Percentiles rank a stretch among this genome's conserved stretches.
These are phyloP conservation scores for Aspergillus pseudoviridinutans DNA, from an alignment of 2,329 filamentous ascomycete species.

Conservation along the genomic window DNA sequence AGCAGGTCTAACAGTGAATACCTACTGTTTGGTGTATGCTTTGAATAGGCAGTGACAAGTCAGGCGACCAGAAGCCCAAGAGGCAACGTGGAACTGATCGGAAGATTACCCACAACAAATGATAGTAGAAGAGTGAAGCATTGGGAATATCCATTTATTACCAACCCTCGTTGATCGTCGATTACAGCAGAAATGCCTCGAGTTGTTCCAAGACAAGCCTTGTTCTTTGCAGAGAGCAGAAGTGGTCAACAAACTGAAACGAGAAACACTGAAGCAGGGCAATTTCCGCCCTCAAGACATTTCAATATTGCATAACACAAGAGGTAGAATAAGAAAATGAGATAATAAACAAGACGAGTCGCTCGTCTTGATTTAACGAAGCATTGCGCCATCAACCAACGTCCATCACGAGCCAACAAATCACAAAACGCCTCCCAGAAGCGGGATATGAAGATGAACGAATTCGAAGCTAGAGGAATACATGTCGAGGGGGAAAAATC, in stretches of 20 bases:
- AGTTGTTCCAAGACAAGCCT: neutral
- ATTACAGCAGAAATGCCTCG: neutral
- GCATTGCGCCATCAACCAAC: slow-evolving; percentile 23
- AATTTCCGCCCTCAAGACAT: neutral
- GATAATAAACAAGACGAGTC: slow-evolving; percentile 6
- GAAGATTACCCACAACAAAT: neutral
- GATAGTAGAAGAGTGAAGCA: neutral
- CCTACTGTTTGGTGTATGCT: neutral
- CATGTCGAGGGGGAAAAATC: slow-evolving; percentile 15
- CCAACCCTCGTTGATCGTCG: neutral
- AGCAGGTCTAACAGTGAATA: neutral
- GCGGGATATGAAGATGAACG: neutral
- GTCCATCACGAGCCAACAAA: slow-evolving; percentile 17
- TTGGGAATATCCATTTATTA: neutral
- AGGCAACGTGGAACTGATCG: neutral
- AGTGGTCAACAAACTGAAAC: neutral
- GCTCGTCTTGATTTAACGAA: slow-evolving; percentile 17
- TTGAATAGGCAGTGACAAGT: neutral
- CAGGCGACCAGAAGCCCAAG: neutral
- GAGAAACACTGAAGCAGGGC: neutral
- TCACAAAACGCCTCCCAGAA: slow-evolving; percentile 21
- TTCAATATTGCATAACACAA: neutral
- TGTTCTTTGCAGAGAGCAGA: neutral
- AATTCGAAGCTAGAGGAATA: slow-evolving; percentile 9
- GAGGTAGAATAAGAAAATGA: slow-evolving; percentile 1